Conservation (phyloP, 176 grass and related monocot species). For the Aegilops speltoides region DNA sequence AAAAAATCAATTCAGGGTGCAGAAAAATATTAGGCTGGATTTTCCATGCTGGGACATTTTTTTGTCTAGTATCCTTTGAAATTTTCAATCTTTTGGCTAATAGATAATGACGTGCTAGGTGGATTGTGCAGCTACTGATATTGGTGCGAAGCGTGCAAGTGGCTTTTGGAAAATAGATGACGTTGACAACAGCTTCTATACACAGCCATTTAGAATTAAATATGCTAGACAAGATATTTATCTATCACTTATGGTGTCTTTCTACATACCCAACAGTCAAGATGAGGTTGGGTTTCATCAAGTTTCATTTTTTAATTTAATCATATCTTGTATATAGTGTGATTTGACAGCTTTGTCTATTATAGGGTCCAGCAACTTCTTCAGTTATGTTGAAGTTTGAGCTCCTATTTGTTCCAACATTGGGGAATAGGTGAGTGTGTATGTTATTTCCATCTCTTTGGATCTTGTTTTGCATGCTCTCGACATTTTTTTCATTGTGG, state of each 20-base stretch:
- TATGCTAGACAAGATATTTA: constrained; percentile 93
- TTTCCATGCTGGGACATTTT: constrained; percentile 12
- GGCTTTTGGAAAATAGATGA: constrained; percentile 88
- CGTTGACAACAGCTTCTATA: constrained; percentile 84
- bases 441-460: not conserved
- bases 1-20: not conserved
- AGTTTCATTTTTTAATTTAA: constrained; percentile 25
- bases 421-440: constrained; percentile 53
- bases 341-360: constrained; percentile 25
- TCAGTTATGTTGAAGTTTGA: constrained; percentile 90
- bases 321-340: constrained; percentile 1
- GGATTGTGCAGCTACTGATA: constrained; percentile 82
- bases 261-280: constrained; percentile 69
- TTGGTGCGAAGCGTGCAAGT: constrained; percentile 54
- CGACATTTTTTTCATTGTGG: not conserved
- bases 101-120: constrained; percentile 85
- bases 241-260: constrained; percentile 89
- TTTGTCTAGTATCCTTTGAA: not conserved
- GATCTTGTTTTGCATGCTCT: not conserved
- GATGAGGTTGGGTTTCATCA: constrained; percentile 59
- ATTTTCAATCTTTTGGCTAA: constrained; percentile 58
- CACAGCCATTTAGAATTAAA: constrained; percentile 83
- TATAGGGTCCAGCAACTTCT: constrained; percentile 67
- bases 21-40: not conserved
- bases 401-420: constrained; percentile 60